A percentile compares a stretch with the other conserved stretches of the same genome.
Conservation (phyloP, 2,329 filamentous ascomycete species). For the Microdochium paspali region DNA sequence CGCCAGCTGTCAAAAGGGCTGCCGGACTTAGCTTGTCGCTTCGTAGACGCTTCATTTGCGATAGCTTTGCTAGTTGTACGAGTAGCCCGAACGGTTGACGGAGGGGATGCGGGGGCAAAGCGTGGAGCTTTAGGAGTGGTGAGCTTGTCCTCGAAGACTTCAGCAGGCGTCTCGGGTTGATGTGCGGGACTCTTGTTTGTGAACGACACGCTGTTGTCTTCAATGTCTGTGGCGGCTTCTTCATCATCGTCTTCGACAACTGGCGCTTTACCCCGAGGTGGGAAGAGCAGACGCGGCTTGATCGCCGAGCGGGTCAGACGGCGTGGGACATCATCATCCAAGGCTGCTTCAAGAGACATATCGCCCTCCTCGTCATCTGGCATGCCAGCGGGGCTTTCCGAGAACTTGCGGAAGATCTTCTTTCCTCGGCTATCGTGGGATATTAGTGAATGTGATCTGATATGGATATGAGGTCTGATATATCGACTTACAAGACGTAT, state of each 20-base stretch:
- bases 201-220: constrained; percentile 36
- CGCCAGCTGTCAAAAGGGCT: constrained; percentile 62
- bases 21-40: constrained; percentile 23
- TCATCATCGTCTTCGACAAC: constrained; percentile 45
- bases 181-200: constrained; percentile 11
- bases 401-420: constrained; percentile 65
- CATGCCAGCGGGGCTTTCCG: constrained; percentile 22
- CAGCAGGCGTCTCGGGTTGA: constrained; percentile 26
- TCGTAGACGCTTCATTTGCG: constrained; percentile 31
- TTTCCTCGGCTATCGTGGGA: constrained; percentile 57
- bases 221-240: constrained; percentile 50
- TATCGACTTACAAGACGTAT: constrained; percentile 62
- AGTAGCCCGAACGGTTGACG: constrained; percentile 50
- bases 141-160: constrained; percentile 23
- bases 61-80: constrained; percentile 43
- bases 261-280: constrained; percentile 32
- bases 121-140: constrained; percentile 45
- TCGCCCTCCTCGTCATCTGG: constrained; percentile 23
- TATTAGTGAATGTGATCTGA: constrained; percentile 13
- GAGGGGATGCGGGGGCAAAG: constrained; percentile 51
- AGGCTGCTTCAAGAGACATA: constrained; percentile 13
- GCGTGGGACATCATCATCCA: constrained; percentile 20
- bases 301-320: constrained; percentile 59
- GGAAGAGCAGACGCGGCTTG: constrained; percentile 65
- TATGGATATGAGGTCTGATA: constrained; percentile 2